phyloP scores from a whole-genome alignment of 148 eudicot species.

The Cornus controversa region DNA sequence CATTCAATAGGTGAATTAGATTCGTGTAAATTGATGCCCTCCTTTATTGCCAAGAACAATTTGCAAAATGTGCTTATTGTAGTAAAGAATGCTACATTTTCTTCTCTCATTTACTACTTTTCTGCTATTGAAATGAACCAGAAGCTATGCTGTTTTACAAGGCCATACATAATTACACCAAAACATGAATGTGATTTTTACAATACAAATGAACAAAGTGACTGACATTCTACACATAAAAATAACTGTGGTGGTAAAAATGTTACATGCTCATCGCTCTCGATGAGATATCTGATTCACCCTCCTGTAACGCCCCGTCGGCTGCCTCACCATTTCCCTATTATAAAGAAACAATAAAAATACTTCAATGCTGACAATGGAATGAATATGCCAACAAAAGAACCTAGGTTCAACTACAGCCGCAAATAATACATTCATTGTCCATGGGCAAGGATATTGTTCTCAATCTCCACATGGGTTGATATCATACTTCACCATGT shows the following conservation, averaged over 20 bases:
- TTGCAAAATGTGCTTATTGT: background rate
- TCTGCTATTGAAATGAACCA: background rate
- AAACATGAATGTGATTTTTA: constrained; percentile 10
- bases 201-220: background rate
- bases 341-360: constrained; percentile 2
- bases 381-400: background rate
- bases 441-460: too few species aligned
- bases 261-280: constrained; percentile 51
- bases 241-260: constrained; percentile 4
- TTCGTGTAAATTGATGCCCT: background rate
- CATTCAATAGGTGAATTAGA: background rate
- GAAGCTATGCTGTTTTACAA: constrained; percentile 11
- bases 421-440: too few species aligned
- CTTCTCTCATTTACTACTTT: background rate
- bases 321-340: constrained; percentile 26
- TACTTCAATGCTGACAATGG: background rate
- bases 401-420: too few species aligned
- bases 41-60: background rate
- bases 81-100: background rate
- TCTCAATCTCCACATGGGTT: background rate
- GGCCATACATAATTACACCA: constrained; percentile 21
- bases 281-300: constrained; percentile 38
- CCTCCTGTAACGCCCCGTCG: constrained; percentile 33
- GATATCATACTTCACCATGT: too few species aligned
- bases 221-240: background rate